These are phyloP conservation scores for Phycomyces nitens DNA, from an alignment of 192 early-diverging fungal species.

Conservation along the genomic window DNA sequence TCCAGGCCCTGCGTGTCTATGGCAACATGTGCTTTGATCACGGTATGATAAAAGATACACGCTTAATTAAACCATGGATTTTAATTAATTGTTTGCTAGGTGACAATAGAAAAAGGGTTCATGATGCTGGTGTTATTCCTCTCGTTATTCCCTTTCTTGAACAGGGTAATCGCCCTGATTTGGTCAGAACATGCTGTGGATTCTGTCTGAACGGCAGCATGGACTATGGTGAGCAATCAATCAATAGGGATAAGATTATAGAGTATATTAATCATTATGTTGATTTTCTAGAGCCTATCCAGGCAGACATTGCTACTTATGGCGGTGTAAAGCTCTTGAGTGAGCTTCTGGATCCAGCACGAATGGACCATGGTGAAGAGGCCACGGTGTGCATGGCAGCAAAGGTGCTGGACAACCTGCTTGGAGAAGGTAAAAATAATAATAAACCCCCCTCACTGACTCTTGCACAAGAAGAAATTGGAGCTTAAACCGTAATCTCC, in stretches of 20 bases:
- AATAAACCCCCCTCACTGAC: no score
- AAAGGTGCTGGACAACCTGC: slow-evolving; percentile 20
- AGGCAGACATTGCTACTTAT: slow-evolving; percentile 27
- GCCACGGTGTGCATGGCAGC: slow-evolving; percentile 17
- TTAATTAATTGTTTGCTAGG: no score
- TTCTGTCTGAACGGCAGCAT: slow-evolving; percentile 50
- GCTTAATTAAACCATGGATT: no score
- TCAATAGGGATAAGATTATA: not conserved
- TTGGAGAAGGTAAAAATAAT: slow-evolving; percentile 13
- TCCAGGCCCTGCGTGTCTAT: slow-evolving; percentile 47
- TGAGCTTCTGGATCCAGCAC: slow-evolving; percentile 23
- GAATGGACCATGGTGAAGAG: slow-evolving; percentile 18
- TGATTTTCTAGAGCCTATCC: slow-evolving; percentile 37
- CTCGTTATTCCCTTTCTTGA: slow-evolving; percentile 28
- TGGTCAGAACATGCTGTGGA: slow-evolving; percentile 41
- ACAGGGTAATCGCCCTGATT: slow-evolving; percentile 25
- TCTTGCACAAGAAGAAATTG: not conserved
- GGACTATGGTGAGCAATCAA: slow-evolving; percentile 39
- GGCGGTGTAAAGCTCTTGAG: slow-evolving; percentile 12
- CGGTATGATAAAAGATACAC: slow-evolving; percentile 37
- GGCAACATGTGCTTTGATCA: slow-evolving; percentile 55
- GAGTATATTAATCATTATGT: no score
- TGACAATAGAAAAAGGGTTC: slow-evolving; percentile 40
- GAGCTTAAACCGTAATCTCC: not conserved
- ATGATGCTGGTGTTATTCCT: slow-evolving; percentile 33